These are phyloP conservation scores for Casaregolazyma suthepensis DNA, from an alignment of 1,139 yeast genomes.

Conservation along the genomic window DNA sequence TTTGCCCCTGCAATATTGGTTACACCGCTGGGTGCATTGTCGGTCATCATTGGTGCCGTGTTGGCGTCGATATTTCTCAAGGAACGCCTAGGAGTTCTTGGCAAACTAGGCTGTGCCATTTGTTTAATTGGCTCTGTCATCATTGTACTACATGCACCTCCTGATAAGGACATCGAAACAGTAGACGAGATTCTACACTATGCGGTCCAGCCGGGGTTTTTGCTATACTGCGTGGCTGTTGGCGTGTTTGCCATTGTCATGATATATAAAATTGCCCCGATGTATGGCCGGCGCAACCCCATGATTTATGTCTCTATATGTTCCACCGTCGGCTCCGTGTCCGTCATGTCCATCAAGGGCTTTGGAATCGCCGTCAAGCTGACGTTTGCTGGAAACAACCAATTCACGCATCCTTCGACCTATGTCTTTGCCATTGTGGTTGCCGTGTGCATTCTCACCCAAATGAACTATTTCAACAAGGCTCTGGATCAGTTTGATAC, in stretches of 20 bases:
- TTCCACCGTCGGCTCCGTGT: constrained; percentile 83
- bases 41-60: constrained; percentile 84
- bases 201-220: constrained; percentile 75
- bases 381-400: constrained; percentile 83
- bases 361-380: constrained; percentile 88
- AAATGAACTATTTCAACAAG: constrained; percentile 90
- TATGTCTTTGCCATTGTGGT: constrained; percentile 77
- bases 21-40: constrained; percentile 85
- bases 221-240: constrained; percentile 60
- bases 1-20: constrained; percentile 93
- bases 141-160: constrained; percentile 87
- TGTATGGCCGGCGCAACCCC: constrained; percentile 75
- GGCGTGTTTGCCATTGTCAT: constrained; percentile 63
- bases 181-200: constrained; percentile 81
- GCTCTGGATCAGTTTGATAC: constrained; percentile 92
- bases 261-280: constrained; percentile 80
- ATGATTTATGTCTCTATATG: constrained; percentile 88
- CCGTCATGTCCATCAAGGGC: constrained; percentile 89
- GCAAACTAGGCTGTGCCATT: constrained; percentile 92
- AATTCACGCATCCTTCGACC: constrained; percentile 78
- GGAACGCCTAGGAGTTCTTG: constrained; percentile 81
- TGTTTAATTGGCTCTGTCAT: constrained; percentile 87
- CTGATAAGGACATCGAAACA: constrained; percentile 81
- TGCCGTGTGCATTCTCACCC: constrained; percentile 75
- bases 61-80: constrained; percentile 78